Evolutionary conservation across 2,329 filamentous ascomycete species (phyloP).

Genomic region (Penicillium aurantiogriseum): DNA sequence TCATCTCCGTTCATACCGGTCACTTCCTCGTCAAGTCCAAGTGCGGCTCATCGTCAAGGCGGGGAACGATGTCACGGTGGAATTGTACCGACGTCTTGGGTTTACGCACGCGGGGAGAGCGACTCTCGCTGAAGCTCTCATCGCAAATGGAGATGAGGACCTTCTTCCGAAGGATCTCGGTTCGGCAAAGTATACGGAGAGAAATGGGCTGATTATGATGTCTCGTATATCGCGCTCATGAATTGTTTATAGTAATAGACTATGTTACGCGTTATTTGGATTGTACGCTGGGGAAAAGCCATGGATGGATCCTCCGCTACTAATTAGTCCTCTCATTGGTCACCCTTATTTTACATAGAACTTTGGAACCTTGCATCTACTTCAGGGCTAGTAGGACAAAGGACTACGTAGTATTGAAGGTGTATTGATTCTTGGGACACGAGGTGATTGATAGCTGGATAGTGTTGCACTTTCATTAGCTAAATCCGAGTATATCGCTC

Average conservation of each 20-base stretch:
- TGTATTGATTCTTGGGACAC: too few species aligned
- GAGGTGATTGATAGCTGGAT: too few species aligned
- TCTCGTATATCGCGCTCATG: not conserved
- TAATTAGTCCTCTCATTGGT: too few species aligned
- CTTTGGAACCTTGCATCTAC: too few species aligned
- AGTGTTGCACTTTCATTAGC: too few species aligned
- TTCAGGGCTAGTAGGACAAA: too few species aligned
- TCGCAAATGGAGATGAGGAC: constrained; percentile 27
- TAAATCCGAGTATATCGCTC: too few species aligned
- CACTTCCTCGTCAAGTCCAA: constrained; percentile 9
- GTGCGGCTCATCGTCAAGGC: constrained; percentile 30
- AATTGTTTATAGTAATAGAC: not conserved
- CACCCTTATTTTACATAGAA: too few species aligned
- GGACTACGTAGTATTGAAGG: too few species aligned
- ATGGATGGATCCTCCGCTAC: too few species aligned
- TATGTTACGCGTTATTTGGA: not conserved
- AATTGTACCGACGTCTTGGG: constrained; percentile 27
- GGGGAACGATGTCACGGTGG: constrained; percentile 21
- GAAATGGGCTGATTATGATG: constrained; percentile 17
- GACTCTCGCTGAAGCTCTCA: constrained; percentile 29
- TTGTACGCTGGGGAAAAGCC: not conserved
- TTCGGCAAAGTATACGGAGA: constrained; percentile 2
- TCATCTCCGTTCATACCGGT: constrained; percentile 14
- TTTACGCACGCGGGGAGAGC: constrained; percentile 26
- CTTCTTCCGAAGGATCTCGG: constrained; percentile 25